Percentiles rank a stretch among this genome's conserved stretches.
phyloP scores from a whole-genome alignment of 805 yeast genomes.

The Yarrowia divulgata region DNA sequence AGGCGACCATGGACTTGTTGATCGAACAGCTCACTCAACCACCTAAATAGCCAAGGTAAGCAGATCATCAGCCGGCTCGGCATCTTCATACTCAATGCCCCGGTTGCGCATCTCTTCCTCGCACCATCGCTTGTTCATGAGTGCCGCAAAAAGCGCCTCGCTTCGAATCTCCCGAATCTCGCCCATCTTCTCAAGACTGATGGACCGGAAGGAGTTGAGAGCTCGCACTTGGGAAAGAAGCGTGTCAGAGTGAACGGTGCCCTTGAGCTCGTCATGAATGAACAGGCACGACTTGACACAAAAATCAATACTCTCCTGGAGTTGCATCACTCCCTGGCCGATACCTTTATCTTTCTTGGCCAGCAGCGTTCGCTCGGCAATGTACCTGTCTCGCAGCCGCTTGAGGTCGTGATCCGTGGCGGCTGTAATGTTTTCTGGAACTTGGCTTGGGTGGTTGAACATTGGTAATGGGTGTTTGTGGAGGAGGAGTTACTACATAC shows the following conservation, averaged over 20 bases:
- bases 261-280: conserved; percentile 20
- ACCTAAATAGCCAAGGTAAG: background rate
- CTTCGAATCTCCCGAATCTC: conserved; percentile 13
- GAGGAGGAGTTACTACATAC: background rate
- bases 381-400: background rate
- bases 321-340: conserved; percentile 23
- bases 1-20: too few species aligned
- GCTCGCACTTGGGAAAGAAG: conserved; percentile 5
- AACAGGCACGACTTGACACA: conserved; percentile 25
- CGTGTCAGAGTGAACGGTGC: conserved; percentile 9
- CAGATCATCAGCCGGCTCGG: background rate
- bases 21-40: too few species aligned
- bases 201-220: conserved; percentile 17
- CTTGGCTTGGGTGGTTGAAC: conserved; percentile 29
- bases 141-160: conserved; percentile 18
- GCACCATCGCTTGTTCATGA: conserved; percentile 19
- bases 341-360: conserved; percentile 5
- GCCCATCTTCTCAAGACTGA: conserved; percentile 28
- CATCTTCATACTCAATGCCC: background rate
- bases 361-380: background rate
- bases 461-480: background rate
- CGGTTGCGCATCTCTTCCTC: conserved; percentile 26
- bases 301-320: conserved; percentile 22
- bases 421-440: conserved; percentile 6
- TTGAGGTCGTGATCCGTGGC: conserved; percentile 17